Base-by-base conservation (phyloP, 345 rosid genomes). In the Eucalyptus sp. region DNA sequence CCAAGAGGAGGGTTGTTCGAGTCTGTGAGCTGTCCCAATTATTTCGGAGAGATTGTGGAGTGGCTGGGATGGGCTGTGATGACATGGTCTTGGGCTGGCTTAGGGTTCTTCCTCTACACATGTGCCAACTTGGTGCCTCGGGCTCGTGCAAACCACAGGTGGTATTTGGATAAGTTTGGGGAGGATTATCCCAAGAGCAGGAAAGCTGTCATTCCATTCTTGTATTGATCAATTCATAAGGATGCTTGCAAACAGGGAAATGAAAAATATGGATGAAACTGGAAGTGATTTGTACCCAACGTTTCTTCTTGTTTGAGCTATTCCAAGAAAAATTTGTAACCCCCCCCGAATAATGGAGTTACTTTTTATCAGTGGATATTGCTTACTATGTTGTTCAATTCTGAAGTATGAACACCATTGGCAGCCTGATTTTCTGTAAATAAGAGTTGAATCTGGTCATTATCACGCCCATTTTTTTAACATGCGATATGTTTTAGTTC, bases 51-150 rank as follows among this genome's bases (percentile, higher is more conserved):
- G 92, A 93, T 94, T 24, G 27, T 91, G 88, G 99, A 98, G 93
- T 98, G 98, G 99, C 66, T 93, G 48, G 99, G 99, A 7, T 98
- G 99, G 99, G 92, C 95, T 33, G 86, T 96, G 87, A 97, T 97
- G 98, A 95, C 96, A 8, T 97, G 95, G 95, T 98, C 99, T 43
- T 94, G 95, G 96, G 96, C 87, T 18, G 99, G 99, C 7, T 64
- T 97, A 48, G 99, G 94, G 41, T 97, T 96, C 90, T 96, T 97
- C 50, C 84, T 96, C 1, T 93, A 93, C 92, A 95, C 99, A 22
- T 98, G 95, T 52, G 94, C 96, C 15, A 96, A 97, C 86, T 89
- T 96, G 94, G 90, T 95, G 18, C 99, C 99, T 1, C 95, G 99
- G 49, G 98, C 98, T 71, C 90, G 88, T 86, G 97, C 96, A 50